phyloP scores from a whole-genome alignment of 148 eudicot species.

The Rhododendron griersonianum region DNA sequence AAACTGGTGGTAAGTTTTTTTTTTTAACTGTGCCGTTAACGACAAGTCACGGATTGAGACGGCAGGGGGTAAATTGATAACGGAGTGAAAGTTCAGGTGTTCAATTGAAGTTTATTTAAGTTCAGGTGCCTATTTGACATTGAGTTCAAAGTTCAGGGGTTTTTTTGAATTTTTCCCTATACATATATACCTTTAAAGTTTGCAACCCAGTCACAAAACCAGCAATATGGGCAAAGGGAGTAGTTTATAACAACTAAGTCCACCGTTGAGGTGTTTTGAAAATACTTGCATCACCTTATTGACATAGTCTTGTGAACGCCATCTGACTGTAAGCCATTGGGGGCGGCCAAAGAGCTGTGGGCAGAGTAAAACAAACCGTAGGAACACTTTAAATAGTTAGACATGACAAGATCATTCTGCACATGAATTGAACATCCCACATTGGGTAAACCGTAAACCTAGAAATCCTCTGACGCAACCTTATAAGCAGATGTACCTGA shows the following conservation, averaged over 20 bases:
- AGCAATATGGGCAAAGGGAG: background rate
- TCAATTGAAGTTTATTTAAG: no score
- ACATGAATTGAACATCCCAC: background rate
- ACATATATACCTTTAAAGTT: background rate
- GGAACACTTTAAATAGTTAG: background rate
- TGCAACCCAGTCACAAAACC: background rate
- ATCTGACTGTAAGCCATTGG: constrained; percentile 54
- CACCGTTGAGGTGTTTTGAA: background rate
- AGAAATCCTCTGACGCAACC: background rate
- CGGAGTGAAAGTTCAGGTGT: no score
- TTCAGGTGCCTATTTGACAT: no score
- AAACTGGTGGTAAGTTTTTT: no score
- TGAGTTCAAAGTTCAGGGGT: no score
- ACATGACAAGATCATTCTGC: background rate
- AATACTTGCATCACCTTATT: constrained; percentile 29
- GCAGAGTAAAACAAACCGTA: background rate
- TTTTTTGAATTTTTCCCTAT: no score
- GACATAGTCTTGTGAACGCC: constrained; percentile 48
- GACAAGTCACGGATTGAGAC: no score
- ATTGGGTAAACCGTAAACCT: background rate
- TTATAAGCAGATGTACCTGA: constrained; percentile 49
- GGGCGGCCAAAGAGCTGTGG: constrained; percentile 55
- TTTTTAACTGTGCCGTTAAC: no score
- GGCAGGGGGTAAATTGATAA: no score
- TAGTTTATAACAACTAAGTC: background rate